Evolutionary conservation across 192 early-diverging fungal genomes (phyloP).

Genomic region (Ambispora gerdemannii): DNA sequence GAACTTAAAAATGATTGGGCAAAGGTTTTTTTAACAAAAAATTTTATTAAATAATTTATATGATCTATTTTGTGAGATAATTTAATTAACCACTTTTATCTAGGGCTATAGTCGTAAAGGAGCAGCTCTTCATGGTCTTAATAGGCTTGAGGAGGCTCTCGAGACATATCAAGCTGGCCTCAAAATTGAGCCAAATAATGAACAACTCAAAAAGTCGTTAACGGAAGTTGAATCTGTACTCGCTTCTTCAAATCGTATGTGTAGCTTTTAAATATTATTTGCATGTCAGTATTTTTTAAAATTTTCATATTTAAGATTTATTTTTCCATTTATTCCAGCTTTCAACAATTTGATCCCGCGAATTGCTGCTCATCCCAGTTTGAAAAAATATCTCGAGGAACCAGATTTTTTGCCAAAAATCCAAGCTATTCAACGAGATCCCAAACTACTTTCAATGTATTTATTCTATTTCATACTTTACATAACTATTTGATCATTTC

Average conservation of each 20-base stretch:
- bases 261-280: not conserved
- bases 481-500: not conserved
- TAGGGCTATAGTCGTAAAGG: conserved; percentile 83
- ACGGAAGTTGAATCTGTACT: conserved; percentile 69
- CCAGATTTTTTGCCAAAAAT: conserved; percentile 75
- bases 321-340: conserved; percentile 59
- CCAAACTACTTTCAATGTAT: conserved; percentile 61
- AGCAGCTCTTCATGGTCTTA: conserved; percentile 78
- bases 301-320: too few species aligned
- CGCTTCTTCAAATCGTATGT: conserved; percentile 42
- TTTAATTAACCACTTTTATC: too few species aligned
- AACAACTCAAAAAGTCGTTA: conserved; percentile 69
- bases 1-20: conserved; percentile 80
- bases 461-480: conserved; percentile 8
- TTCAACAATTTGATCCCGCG: conserved; percentile 72
- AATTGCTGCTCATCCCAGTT: conserved; percentile 81
- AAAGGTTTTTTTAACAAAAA: conserved; percentile 64
- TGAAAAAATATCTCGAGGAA: conserved; percentile 66
- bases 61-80: too few species aligned
- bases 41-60: too few species aligned
- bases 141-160: conserved; percentile 64
- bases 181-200: conserved; percentile 76
- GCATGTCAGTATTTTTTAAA: too few species aligned
- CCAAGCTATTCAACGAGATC: conserved; percentile 71
- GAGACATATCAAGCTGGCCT: conserved; percentile 76